Percentiles rank a stretch among this genome's conserved stretches.
Evolutionary conservation across 768 basidiomycete species (phyloP).

Genomic region (Amanita rubescens): DNA sequence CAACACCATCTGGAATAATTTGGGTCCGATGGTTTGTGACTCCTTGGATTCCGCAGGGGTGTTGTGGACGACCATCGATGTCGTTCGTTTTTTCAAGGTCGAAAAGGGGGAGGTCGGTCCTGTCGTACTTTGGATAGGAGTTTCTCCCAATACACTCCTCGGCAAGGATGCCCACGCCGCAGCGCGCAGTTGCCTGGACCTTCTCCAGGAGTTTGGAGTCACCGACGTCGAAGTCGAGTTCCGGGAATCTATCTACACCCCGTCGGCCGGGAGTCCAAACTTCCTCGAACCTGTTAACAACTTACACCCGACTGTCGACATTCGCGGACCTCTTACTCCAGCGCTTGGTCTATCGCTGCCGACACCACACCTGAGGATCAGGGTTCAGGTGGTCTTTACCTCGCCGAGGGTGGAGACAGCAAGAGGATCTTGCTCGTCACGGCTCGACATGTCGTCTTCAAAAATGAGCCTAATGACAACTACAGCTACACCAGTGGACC

Average conservation of each 20-base stretch:
- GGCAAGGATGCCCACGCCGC: constrained; percentile 10
- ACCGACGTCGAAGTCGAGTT: constrained; percentile 16
- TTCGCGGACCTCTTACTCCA: constrained; percentile 24
- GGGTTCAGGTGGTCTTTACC: constrained; percentile 28
- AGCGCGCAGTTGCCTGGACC: constrained; percentile 10
- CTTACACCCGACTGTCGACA: constrained; percentile 19
- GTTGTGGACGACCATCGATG: background rate
- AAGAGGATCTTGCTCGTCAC: constrained; percentile 19
- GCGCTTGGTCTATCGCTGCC: constrained; percentile 27
- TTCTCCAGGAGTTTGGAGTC: constrained; percentile 5
- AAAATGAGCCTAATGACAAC: constrained; percentile 20
- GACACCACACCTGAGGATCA: constrained; percentile 19
- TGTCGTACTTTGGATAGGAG: constrained; percentile 19
- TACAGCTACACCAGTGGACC: constrained; percentile 16
- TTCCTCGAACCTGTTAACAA: constrained; percentile 21
- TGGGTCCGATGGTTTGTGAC: background rate
- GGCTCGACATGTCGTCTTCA: constrained; percentile 22
- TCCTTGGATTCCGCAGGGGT: background rate
- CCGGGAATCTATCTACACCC: constrained; percentile 15
- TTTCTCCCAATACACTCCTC: constrained; percentile 15
- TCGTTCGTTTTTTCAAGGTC: background rate
- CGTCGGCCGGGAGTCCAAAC: constrained; percentile 19
- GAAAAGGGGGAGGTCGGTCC: constrained; percentile 3
- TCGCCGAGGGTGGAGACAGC: constrained; percentile 24
- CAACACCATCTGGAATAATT: background rate